phyloP scores from a whole-genome alignment of 2,329 filamentous ascomycete species.

The Ophiostoma himal-ulmi region DNA sequence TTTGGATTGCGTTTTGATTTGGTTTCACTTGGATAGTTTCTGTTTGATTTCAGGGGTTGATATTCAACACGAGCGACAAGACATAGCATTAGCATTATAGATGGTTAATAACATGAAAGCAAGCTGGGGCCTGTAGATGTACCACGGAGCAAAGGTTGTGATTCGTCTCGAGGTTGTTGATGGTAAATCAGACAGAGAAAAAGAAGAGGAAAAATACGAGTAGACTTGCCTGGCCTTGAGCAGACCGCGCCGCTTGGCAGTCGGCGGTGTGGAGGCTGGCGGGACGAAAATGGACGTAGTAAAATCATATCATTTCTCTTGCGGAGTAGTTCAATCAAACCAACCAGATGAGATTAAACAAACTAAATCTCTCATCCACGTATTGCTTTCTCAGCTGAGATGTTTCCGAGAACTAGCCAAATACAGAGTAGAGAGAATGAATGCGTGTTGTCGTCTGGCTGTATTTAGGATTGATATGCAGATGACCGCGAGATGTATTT shows the following conservation, averaged over 20 bases:
- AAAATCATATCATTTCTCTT: neutral
- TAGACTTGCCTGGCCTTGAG: neutral
- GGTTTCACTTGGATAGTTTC: neutral
- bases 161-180: neutral
- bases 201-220: neutral
- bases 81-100: neutral
- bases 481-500: no score
- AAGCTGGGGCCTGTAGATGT: neutral
- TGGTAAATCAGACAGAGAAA: neutral
- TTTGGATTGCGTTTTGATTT: neutral
- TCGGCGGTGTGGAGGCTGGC: slow-evolving; percentile 4
- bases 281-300: neutral
- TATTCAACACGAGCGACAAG: neutral
- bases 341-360: no score
- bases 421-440: no score
- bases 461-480: no score
- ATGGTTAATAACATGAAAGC: neutral
- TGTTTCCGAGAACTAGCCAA: no score
- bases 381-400: neutral
- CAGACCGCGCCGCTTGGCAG: neutral
- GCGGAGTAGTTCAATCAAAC: neutral
- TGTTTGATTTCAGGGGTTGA: neutral
- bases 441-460: no score
- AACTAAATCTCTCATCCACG: no score
- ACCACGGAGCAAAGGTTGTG: neutral